Base-by-base conservation (phyloP, 2,329 filamentous ascomycete species). In the Cladophialophora carrionii region DNA sequence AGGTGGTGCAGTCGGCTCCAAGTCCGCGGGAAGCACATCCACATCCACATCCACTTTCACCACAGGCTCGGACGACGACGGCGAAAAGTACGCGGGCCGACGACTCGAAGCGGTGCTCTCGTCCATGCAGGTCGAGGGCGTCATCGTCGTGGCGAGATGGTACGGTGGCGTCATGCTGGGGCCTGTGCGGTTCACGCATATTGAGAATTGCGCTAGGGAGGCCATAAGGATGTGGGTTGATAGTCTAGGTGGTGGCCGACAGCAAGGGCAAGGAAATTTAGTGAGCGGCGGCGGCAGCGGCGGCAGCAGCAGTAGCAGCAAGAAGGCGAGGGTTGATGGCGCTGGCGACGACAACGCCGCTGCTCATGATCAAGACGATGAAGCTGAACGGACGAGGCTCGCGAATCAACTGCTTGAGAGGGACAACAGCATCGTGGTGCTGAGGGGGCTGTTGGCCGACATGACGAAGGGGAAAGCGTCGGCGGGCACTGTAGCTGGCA, bases 161-260 rank as follows among this genome's bases (percentile, higher is more conserved):
- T 85, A 83, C 68, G 83, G 83, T 2, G 83, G 83, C 0, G 75
- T 80, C 3, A 78, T 84, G 70, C 76, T 85, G 9, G 83, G 83
- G 0, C 83, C 82, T 1, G 78, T 82, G 17, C 72, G 83, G 17
- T 85, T 85, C 67, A 78, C 77, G 57, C 82, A 84, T 65, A 83
- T 85, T 31, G 82, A 84, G 70, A 78, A 73, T 26, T 77, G 74
- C 34, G 83, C 82, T 2, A 76, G 77, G 63, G 79, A 81, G 62
- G 82, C 82, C 1, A 78, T 85, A 20, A 71, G 73, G 69, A 77
- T 74, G 52, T 83, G 77, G 72, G 70, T 70, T 56, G 52, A 34
- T 75, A 76, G 62, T 4, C 49, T 59, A 14, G 52, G 26, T 6
- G 17, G 49, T 3, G 3, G 34, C 49, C 22, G 34, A 56, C 67